Evolutionary conservation across 441 rosid genomes (phyloP), one percentile per base, ranked within the genome.

Genomic region (Euphorbia neoarborescens): DNA sequence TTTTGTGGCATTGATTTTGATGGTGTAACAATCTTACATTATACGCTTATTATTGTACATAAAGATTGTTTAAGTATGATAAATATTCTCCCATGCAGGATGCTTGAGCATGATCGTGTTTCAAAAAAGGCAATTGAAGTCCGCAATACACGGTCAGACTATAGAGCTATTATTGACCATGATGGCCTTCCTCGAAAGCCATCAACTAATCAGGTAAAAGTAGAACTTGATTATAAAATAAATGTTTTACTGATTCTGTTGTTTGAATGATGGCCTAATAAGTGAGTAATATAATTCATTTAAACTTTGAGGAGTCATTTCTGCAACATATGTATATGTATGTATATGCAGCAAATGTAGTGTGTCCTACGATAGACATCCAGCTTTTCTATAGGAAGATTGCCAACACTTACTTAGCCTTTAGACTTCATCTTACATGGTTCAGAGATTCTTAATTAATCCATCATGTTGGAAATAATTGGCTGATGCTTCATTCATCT

Each of bases 101-200:
- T 78, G 73, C 81, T 83, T 59, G 96, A 90, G 83, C 90, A 81
- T 83, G 79, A 71, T 73, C 75, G 75, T 81, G 38, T 86, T 56
- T 81, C 90, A 40, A 84, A 79, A 69, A 85, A 78, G 81, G 96
- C 97, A 66, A 82, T 82, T 68, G 90, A 85, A 59, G 94, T 88
- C 86, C 84, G 96, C 51, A 84, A 78, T 51, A 82, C 71, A 46
- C 90, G 89, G 32, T 69, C 85, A 25, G 71, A 77, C 77, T 94
- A 89, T 76, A 84, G 80, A 61, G 82, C 92, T 71, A 88, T 91
- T 70, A 89, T 92, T 75, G 97, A 92, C 28, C 99, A 94, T 73
- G 99, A 94, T 81, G 94, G 99, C 66, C 87, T 88, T 75, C 99
- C 91, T 2, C 79, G 84, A 75, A 91, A 81, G 59, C 82, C 67